Conservation (phyloP, 169 alveolate genomes). For the Eimeria mitis region DNA sequence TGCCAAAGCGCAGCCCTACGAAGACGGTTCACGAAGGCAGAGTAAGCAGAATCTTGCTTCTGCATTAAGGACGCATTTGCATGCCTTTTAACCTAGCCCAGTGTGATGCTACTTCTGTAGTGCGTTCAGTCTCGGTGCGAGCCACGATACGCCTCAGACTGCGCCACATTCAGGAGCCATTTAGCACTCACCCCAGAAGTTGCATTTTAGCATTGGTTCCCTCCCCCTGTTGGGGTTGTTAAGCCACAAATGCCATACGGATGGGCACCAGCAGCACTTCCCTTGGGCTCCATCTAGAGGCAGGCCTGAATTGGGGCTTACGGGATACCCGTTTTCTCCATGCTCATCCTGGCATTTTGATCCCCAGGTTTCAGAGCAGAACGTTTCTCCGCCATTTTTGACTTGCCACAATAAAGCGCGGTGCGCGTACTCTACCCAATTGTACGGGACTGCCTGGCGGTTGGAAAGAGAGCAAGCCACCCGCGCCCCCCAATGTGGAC, state of each 20-base stretch:
- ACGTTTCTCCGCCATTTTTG: conserved; percentile 51
- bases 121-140: not conserved
- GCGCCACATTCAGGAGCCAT: not conserved
- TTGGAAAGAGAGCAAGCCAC: not conserved
- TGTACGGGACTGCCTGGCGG: conserved; percentile 70
- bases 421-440: conserved; percentile 74
- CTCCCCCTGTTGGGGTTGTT: conserved; percentile 65
- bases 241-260: conserved; percentile 73
- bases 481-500: not conserved
- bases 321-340: conserved; percentile 67
- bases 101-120: not conserved
- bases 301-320: conserved; percentile 63
- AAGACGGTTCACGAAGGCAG: not conserved
- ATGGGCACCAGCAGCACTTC: conserved; percentile 74
- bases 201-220: conserved; percentile 76
- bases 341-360: conserved; percentile 75
- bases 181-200: conserved; percentile 58
- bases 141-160: not conserved
- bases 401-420: conserved; percentile 71
- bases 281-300: conserved; percentile 77
- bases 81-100: not conserved
- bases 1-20: conserved; percentile 57
- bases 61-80: not conserved
- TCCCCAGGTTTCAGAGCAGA: conserved; percentile 53
- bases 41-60: not conserved